Conservation (phyloP, 148 eudicot species). For the Cornus suecica region DNA sequence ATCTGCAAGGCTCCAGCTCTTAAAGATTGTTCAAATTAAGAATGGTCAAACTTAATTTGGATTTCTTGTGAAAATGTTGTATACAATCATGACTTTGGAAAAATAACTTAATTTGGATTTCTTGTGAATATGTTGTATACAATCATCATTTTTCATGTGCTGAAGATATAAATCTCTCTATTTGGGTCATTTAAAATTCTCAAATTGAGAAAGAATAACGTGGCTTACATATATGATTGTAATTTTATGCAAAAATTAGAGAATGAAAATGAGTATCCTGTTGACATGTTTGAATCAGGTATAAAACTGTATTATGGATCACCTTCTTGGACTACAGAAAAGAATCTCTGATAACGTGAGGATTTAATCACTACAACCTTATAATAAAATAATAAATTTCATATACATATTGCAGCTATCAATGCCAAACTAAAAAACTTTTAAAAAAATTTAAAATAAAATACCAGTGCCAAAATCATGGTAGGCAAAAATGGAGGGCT, state of each 20-base stretch:
- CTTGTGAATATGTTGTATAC: too few relatives aligned
- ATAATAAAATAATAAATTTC: not conserved
- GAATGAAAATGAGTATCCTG: not conserved
- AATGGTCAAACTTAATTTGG: conserved; percentile 1
- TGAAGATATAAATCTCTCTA: not conserved
- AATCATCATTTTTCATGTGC: too few relatives aligned
- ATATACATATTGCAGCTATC: not conserved
- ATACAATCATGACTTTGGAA: too few relatives aligned
- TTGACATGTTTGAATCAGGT: too few relatives aligned
- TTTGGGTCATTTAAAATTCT: too few relatives aligned
- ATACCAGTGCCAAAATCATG: not conserved
- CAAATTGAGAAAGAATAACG: not conserved
- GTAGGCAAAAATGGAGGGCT: not conserved
- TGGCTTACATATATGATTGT: not conserved
- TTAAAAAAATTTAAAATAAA: too few relatives aligned
- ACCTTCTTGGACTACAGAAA: too few relatives aligned
- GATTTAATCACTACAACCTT: not conserved
- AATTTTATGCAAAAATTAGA: not conserved
- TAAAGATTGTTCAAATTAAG: not conserved
- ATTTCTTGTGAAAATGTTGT: too few relatives aligned
- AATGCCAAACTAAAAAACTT: not conserved
- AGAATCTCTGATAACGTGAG: too few relatives aligned
- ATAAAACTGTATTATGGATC: too few relatives aligned
- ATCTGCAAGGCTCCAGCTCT: conserved; percentile 30
- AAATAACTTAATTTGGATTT: too few relatives aligned